Conservation (phyloP, 2,329 filamentous ascomycete genomes). For the Hirsutella minnesotensis region DNA sequence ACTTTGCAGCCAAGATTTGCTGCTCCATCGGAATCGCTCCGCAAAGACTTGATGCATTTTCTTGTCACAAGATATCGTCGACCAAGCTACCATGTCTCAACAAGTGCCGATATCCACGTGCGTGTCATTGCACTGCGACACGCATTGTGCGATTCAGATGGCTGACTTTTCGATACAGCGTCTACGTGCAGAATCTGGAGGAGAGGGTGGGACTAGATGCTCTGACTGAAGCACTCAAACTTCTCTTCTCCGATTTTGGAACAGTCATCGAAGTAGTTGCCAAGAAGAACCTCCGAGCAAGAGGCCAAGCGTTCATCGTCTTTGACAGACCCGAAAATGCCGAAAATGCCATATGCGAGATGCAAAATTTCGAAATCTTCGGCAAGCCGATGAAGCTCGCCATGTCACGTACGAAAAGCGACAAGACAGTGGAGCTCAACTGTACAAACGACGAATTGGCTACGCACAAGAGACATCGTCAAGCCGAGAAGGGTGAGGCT, state of each 20-base stretch:
- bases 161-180: constrained; percentile 29
- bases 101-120: constrained; percentile 47
- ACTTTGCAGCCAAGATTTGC: no score
- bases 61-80: no score
- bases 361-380: constrained; percentile 87
- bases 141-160: constrained; percentile 25
- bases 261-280: constrained; percentile 73
- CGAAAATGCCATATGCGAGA: constrained; percentile 68
- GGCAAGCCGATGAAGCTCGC: constrained; percentile 81
- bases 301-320: constrained; percentile 91
- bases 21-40: no score
- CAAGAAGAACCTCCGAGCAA: constrained; percentile 82
- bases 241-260: constrained; percentile 84
- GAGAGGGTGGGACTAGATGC: constrained; percentile 77
- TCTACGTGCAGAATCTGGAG: constrained; percentile 75
- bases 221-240: constrained; percentile 59
- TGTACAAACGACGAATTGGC: constrained; percentile 77
- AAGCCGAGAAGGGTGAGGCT: constrained; percentile 78
- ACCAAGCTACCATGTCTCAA: no score
- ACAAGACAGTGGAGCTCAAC: constrained; percentile 68
- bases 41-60: no score
- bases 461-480: constrained; percentile 67
- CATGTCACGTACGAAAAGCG: constrained; percentile 71
- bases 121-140: constrained; percentile 65
- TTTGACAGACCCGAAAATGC: constrained; percentile 77